Percentiles rank a stretch among this genome's conserved stretches.
Conservation (phyloP, 805 yeast genomes). For the Teunomyces tritomae region DNA sequence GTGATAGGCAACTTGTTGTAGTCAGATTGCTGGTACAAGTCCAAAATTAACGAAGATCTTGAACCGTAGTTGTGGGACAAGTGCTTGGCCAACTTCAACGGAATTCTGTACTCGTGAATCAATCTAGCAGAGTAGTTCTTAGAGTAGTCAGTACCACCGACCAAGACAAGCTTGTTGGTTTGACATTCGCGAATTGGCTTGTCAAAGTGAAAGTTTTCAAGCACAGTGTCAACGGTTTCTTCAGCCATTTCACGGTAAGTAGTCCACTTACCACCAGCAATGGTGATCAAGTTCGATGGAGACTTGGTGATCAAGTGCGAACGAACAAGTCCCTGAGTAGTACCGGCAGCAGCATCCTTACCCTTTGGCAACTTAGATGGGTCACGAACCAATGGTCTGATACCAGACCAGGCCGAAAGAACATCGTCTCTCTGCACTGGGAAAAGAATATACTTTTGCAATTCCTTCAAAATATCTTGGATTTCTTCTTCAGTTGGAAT, state of each 20-base stretch:
- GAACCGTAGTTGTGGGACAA: slow-evolving; percentile 87
- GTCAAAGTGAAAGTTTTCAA: slow-evolving; percentile 44
- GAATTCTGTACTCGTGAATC: slow-evolving; percentile 72
- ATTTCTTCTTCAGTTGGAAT: slow-evolving; percentile 86
- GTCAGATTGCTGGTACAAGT: slow-evolving; percentile 50
- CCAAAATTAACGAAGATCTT: slow-evolving; percentile 74
- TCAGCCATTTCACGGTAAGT: slow-evolving; percentile 97
- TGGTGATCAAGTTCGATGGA: slow-evolving; percentile 75
- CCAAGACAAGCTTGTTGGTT: slow-evolving; percentile 54
- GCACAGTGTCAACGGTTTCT: slow-evolving; percentile 79
- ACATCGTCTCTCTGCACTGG: slow-evolving; percentile 89
- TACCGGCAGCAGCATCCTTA: slow-evolving; percentile 35
- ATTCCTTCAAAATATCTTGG: slow-evolving; percentile 78
- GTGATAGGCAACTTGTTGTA: slow-evolving; percentile 63
- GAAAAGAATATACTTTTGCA: slow-evolving; percentile 86
- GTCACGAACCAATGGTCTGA: slow-evolving; percentile 90
- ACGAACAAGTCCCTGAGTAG: slow-evolving; percentile 88
- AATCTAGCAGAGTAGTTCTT: slow-evolving; percentile 72
- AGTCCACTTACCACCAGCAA: slow-evolving; percentile 98
- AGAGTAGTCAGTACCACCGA: slow-evolving; percentile 82
- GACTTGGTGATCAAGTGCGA: slow-evolving; percentile 78
- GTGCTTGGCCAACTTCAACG: slow-evolving; percentile 75
- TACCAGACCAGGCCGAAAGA: slow-evolving; percentile 94
- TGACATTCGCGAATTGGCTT: slow-evolving; percentile 43
- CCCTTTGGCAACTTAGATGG: slow-evolving; percentile 53